Evolutionary conservation across 208 protist genomes (phyloP), one percentile per base, ranked within the genome.

Genomic region (Porcisia hertigi): DNA sequence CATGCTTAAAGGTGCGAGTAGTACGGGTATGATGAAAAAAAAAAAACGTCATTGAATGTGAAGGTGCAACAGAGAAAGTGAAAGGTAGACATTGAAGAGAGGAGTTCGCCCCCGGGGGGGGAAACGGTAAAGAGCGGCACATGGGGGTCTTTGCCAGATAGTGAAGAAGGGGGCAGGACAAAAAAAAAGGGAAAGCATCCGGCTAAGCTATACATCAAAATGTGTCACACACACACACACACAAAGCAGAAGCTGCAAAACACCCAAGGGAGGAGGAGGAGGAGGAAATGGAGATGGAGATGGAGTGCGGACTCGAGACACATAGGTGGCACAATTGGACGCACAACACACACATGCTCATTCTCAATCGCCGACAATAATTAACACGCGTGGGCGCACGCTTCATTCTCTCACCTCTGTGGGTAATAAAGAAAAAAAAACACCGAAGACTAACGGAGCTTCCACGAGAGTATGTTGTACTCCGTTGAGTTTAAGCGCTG

Each of bases 401-500:
- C n/a, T n/a, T 67, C 62, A 18, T 5, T 41, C 36, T 52, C 41
- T 9, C 45, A 3, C 45, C 45, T 49, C 45, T 49, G 9, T 49
- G 3, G 7, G 7, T 49, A 3, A 12, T 9, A 12, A 3, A 12
- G 7, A 3, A 9, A 49, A 49, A 49, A 49, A 49, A 49, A 49
- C 3, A 49, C 45, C 6, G 45, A 36, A 30, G n/a, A 43, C 12
- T 41, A 76, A 14, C 84, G 73, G 14, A 77, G 75, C 57, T 87
- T 64, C 73, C 90, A 87, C 4, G 88, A 89, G 14, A 94, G 45
- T 58, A 92, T 92, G 54, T 94, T 92, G 69, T 88, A 92, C 7
- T 76, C 80, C 11, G 86, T 87, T 0, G 79, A 62, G 74, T 92
- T 85, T 55, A 76, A 75, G 20, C 75, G 62, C 45, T 62, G 41